Conservation (phyloP, 176 grass and related monocot species). For the Eragrostis nindensis region DNA sequence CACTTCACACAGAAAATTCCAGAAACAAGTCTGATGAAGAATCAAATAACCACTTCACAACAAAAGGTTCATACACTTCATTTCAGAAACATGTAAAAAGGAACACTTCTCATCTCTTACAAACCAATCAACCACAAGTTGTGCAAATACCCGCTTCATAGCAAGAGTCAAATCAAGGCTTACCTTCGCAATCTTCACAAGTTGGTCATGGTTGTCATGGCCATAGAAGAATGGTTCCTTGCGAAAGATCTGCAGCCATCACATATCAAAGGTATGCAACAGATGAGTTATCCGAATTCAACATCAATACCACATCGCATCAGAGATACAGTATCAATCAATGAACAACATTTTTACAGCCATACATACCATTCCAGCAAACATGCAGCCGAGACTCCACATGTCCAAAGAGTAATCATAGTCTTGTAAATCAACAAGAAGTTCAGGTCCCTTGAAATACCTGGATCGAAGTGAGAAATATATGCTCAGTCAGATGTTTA, state of each 20-base stretch:
- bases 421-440: slow-evolving; percentile 95
- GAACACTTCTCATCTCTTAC: background rate
- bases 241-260: slow-evolving; percentile 88
- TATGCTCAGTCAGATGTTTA: slow-evolving; percentile 24
- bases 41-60: background rate
- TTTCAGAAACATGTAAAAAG: background rate
- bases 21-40: background rate
- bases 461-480: slow-evolving; percentile 43
- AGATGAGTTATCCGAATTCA: slow-evolving; percentile 20
- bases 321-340: slow-evolving; percentile 14
- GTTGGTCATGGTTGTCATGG: slow-evolving; percentile 96
- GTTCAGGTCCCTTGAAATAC: slow-evolving; percentile 96
- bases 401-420: slow-evolving; percentile 96
- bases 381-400: slow-evolving; percentile 99
- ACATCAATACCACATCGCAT: slow-evolving; percentile 16
- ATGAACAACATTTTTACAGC: slow-evolving; percentile 1
- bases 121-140: background rate
- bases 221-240: slow-evolving; percentile 99
- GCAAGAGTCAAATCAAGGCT: slow-evolving; percentile 1
- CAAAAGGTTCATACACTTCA: no score
- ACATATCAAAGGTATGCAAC: slow-evolving; percentile 38
- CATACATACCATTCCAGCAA: slow-evolving; percentile 94
- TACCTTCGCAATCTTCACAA: slow-evolving; percentile 98
- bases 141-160: background rate
- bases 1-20: no score